phyloP scores from a whole-genome alignment of 2,329 filamentous ascomycete species.

The Fonsecaea monophora region DNA sequence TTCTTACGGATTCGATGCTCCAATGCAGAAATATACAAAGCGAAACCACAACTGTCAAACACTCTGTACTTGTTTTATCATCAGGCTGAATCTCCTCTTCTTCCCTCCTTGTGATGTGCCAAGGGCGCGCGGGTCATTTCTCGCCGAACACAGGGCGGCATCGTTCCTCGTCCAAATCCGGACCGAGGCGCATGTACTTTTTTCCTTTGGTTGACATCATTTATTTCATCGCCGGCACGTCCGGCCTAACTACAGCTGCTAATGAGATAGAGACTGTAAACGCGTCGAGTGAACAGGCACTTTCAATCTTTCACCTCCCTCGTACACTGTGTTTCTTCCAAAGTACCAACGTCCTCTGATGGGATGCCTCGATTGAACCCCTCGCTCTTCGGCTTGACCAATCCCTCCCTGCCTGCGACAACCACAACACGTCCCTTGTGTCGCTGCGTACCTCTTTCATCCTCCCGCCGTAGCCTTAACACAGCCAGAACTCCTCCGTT shows the following conservation, averaged over 20 bases:
- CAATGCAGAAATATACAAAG: not conserved
- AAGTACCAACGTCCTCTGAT: not conserved
- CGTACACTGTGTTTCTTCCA: not conserved
- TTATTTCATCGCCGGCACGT: not conserved
- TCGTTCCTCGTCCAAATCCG: not conserved
- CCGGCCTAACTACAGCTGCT: no score
- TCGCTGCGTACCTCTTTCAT: slow-evolving; percentile 10
- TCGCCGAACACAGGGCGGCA: not conserved
- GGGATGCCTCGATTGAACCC: slow-evolving; percentile 34
- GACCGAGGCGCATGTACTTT: not conserved
- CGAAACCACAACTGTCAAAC: not conserved
- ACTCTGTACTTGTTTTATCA: not conserved
- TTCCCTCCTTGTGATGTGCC: not conserved
- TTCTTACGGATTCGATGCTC: not conserved
- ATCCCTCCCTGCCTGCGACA: not conserved
- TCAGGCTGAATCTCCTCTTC: not conserved
- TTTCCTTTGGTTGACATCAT: not conserved
- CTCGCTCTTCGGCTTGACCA: slow-evolving; percentile 3
- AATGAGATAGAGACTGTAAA: not conserved
- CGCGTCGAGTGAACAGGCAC: not conserved
- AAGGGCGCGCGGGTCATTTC: no score
- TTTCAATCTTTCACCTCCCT: not conserved
- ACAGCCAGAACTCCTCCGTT: slow-evolving; percentile 44
- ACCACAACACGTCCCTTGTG: not conserved
- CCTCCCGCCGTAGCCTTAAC: slow-evolving; percentile 15